These are phyloP conservation scores for Umbelopsis isabellina DNA, from an alignment of 192 early-diverging fungal genomes.

Conservation along the genomic window DNA sequence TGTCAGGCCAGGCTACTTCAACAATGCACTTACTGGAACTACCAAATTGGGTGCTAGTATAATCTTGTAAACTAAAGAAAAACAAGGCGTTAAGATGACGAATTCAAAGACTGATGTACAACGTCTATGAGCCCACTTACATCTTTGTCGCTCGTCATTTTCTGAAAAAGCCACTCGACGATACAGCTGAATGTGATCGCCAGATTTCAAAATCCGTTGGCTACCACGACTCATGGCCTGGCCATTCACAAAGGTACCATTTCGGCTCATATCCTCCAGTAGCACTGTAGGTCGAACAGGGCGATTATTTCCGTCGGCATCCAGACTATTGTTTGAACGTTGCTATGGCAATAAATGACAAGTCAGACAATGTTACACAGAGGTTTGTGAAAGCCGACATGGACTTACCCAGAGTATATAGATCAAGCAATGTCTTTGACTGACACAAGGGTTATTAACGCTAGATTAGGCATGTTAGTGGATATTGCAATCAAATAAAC, in stretches of 20 bases:
- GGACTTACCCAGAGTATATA: constrained; percentile 18
- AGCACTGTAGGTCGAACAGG: not conserved
- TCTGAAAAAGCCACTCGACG: constrained; percentile 10
- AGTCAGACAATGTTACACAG: not conserved
- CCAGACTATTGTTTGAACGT: constrained; percentile 11
- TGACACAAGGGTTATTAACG: constrained; percentile 5
- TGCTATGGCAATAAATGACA: not conserved
- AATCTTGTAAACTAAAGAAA: constrained; percentile 23
- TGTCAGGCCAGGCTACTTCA: no score
- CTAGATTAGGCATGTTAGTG: not conserved
- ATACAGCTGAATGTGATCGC: constrained; percentile 66
- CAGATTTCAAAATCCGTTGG: constrained; percentile 54
- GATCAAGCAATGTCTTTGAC: constrained; percentile 23
- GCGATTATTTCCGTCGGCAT: not conserved
- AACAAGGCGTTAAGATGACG: not conserved
- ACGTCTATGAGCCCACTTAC: constrained; percentile 31
- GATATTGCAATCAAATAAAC: not conserved
- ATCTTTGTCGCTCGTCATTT: constrained; percentile 31
- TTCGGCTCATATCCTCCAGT: constrained; percentile 47
- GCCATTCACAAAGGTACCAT: constrained; percentile 71
- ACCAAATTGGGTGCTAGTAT: constrained; percentile 20
- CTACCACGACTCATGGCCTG: constrained; percentile 43
- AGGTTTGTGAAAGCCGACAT: not conserved
- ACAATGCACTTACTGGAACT: not conserved
- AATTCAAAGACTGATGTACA: not conserved